Evolutionary conservation across 208 protist genomes (phyloP).

Genomic region (Leptomonas seymouri): DNA sequence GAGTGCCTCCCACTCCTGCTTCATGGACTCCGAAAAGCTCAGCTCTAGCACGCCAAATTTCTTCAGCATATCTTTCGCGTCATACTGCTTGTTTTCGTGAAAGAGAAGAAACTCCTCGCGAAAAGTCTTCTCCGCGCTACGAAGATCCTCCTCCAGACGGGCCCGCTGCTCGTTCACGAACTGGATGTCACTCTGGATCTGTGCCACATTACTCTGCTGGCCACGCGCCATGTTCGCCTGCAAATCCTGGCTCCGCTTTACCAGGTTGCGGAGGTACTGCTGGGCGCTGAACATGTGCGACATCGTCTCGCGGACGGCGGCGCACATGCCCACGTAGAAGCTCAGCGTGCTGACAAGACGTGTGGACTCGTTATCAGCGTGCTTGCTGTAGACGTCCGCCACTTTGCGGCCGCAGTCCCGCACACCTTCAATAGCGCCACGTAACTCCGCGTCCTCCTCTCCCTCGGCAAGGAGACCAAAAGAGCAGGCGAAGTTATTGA

Average conservation of each 20-base stretch:
- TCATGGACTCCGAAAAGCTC: conserved; percentile 69
- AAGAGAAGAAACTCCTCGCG: conserved; percentile 77
- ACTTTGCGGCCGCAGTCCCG: conserved; percentile 66
- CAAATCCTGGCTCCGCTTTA: conserved; percentile 28
- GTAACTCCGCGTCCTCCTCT: conserved; percentile 58
- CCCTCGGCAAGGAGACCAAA: conserved; percentile 41
- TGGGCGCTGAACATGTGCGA: conserved; percentile 41
- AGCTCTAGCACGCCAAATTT: conserved; percentile 81
- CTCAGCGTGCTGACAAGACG: conserved; percentile 82
- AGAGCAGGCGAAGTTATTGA: conserved; percentile 34
- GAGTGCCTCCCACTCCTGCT: conserved; percentile 70
- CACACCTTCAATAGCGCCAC: conserved; percentile 53
- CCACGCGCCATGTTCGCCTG: conserved; percentile 33
- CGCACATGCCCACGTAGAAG: conserved; percentile 88
- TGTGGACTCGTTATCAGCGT: conserved; percentile 69
- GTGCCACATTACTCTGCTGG: conserved; percentile 28
- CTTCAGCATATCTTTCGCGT: conserved; percentile 78
- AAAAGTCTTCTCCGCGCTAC: conserved; percentile 43
- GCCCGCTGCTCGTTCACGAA: conserved; percentile 40
- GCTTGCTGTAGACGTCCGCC: conserved; percentile 51
- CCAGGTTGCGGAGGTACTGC: conserved; percentile 41
- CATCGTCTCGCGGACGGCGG: conserved; percentile 68
- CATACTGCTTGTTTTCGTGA: conserved; percentile 82
- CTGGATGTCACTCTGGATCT: conserved; percentile 40
- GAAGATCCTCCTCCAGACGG: conserved; percentile 37